These are phyloP conservation scores for Diplocarpon rosae DNA, from an alignment of 2,329 filamentous ascomycete genomes.

Conservation along the genomic window DNA sequence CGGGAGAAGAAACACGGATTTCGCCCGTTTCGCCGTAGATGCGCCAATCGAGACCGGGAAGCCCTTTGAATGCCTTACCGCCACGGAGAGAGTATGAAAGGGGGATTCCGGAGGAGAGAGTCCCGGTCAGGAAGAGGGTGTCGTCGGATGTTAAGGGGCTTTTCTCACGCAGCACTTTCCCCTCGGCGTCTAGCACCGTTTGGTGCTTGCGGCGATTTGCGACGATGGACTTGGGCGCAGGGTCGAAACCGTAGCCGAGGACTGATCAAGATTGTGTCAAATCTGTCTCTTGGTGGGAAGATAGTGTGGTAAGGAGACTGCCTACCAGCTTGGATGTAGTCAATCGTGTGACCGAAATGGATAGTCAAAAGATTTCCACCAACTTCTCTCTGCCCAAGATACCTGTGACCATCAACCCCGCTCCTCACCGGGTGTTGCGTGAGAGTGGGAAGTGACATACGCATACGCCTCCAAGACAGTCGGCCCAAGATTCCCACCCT, in stretches of 20 bases:
- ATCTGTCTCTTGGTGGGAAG: background rate
- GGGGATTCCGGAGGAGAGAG: conserved; percentile 11
- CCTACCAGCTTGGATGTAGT: conserved; percentile 29
- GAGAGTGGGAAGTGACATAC: conserved; percentile 27
- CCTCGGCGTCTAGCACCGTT: conserved; percentile 4
- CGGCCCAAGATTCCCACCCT: conserved; percentile 4
- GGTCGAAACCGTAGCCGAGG: conserved; percentile 13
- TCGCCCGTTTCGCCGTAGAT: conserved; percentile 43
- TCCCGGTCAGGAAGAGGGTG: conserved; percentile 15
- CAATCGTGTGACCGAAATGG: conserved; percentile 29
- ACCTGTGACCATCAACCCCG: background rate
- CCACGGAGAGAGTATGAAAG: conserved; percentile 13
- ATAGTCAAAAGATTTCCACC: conserved; percentile 28
- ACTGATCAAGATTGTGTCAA: conserved; percentile 2
- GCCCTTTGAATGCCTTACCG: conserved; percentile 9
- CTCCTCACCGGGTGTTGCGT: too few species aligned
- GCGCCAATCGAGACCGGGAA: conserved; percentile 33
- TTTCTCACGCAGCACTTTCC: conserved; percentile 6
- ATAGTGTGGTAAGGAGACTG: background rate
- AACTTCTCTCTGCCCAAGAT: conserved; percentile 26
- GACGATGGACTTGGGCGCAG: conserved; percentile 8
- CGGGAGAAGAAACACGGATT: conserved; percentile 8
- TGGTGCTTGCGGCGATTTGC: conserved; percentile 7
- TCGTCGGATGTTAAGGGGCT: conserved; percentile 11
- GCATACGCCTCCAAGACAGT: conserved; percentile 24